Conservation (phyloP, 371 early-diverging fungal species). For the Dentiscutata heterogama region DNA sequence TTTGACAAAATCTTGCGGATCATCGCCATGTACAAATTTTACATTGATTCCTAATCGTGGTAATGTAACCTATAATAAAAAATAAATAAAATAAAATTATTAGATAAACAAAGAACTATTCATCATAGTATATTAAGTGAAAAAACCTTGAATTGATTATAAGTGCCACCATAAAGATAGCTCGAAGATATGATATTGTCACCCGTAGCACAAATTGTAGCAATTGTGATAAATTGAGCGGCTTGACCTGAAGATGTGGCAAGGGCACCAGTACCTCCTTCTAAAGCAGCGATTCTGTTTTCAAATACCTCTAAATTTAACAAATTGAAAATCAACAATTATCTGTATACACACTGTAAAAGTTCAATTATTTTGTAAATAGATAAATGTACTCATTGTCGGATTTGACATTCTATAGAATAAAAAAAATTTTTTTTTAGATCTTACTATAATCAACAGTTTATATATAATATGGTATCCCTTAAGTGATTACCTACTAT, state of each 20-base stretch:
- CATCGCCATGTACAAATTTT: slow-evolving; percentile 78
- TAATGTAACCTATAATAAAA: slow-evolving; percentile 52
- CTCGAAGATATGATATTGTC: slow-evolving; percentile 87
- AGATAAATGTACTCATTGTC: slow-evolving; percentile 65
- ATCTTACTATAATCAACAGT: not conserved
- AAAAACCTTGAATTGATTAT: slow-evolving; percentile 86
- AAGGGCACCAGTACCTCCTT: slow-evolving; percentile 74
- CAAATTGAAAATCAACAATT: not conserved
- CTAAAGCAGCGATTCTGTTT: slow-evolving; percentile 88
- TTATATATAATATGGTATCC: not conserved
- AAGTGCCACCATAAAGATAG: slow-evolving; percentile 89
- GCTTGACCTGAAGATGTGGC: slow-evolving; percentile 82
- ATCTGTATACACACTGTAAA: no score
- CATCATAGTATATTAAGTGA: not conserved
- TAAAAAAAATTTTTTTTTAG: not conserved
- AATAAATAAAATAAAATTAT: not conserved
- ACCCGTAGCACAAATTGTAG: slow-evolving; percentile 78
- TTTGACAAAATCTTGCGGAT: slow-evolving; percentile 71
- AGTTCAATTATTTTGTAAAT: not conserved
- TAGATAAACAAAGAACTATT: not conserved
- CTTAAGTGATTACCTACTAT: slow-evolving; percentile 59
- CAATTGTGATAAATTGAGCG: slow-evolving; percentile 84
- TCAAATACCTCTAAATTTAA: slow-evolving; percentile 76
- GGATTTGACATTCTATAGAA: slow-evolving; percentile 77
- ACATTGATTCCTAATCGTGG: slow-evolving; percentile 85